These are phyloP conservation scores for Licmophora abbreviata DNA, from an alignment of 108 stramenopile species.

Conservation along the genomic window DNA sequence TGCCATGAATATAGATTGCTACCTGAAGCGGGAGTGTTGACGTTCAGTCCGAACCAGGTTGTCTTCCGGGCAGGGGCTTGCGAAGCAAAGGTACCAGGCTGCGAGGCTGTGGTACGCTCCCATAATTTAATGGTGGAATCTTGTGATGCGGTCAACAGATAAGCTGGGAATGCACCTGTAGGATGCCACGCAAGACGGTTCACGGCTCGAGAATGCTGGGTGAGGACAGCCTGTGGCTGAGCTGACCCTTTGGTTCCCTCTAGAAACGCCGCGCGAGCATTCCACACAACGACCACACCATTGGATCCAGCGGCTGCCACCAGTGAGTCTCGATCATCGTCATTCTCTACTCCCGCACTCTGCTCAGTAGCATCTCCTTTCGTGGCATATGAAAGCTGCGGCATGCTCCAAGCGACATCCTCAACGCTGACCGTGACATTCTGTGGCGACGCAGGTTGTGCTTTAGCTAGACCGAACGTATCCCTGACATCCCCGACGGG, in stretches of 20 bases:
- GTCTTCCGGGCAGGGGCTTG: slow-evolving; percentile 4
- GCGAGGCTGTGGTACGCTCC: slow-evolving; percentile 21
- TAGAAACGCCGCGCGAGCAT: slow-evolving; percentile 24
- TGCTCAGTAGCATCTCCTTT: slow-evolving; percentile 4
- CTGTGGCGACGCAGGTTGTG: slow-evolving; percentile 25
- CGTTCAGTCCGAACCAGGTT: slow-evolving; percentile 26
- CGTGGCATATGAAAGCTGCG: slow-evolving; percentile 22
- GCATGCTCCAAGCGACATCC: slow-evolving; percentile 77
- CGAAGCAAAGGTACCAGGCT: background rate
- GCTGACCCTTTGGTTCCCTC: slow-evolving; percentile 19
- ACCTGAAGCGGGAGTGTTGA: slow-evolving; percentile 5
- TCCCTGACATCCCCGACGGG: slow-evolving; percentile 35
- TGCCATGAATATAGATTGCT: slow-evolving; percentile 35
- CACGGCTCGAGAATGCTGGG: slow-evolving; percentile 67
- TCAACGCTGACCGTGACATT: slow-evolving; percentile 41
- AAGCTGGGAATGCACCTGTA: slow-evolving; percentile 36
- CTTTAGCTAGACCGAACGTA: slow-evolving; percentile 17
- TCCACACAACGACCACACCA: slow-evolving; percentile 74
- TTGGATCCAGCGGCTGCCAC: slow-evolving; percentile 80
- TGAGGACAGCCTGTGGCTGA: slow-evolving; percentile 63
- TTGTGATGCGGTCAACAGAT: slow-evolving; percentile 64
- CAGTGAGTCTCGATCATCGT: slow-evolving; percentile 23
- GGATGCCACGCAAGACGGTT: slow-evolving; percentile 80
- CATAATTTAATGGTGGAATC: slow-evolving; percentile 55
- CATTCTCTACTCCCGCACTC: slow-evolving; percentile 3